Evolutionary conservation across 129 eudicot genomes (phyloP).

Genomic region (Kitagawia praeruptora): DNA sequence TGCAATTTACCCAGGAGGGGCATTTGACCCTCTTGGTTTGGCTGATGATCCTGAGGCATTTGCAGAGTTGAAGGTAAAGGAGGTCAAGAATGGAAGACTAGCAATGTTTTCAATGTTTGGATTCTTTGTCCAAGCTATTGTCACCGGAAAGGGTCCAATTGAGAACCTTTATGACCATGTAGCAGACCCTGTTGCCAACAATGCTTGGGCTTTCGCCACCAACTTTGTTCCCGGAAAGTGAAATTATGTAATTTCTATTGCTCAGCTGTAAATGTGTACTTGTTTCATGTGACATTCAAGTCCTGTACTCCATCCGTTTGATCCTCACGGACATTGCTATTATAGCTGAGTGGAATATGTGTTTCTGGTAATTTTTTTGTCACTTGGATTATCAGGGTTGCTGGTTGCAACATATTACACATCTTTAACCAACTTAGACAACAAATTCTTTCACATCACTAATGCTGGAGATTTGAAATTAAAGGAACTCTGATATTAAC

Average conservation of each 20-base stretch:
- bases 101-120: conserved; percentile 80
- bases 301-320: background rate
- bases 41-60: conserved; percentile 75
- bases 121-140: conserved; percentile 70
- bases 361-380: background rate
- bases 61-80: conserved; percentile 75
- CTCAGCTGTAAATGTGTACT: background rate
- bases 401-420: background rate
- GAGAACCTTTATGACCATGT: conserved; percentile 59
- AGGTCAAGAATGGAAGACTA: conserved; percentile 61
- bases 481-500: background rate
- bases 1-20: conserved; percentile 54
- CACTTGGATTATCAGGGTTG: background rate
- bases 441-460: background rate
- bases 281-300: background rate
- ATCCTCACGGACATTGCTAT: background rate
- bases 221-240: conserved; percentile 74
- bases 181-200: conserved; percentile 53
- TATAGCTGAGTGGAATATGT: background rate
- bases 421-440: background rate
- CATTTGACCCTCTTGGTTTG: conserved; percentile 60
- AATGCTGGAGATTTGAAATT: background rate
- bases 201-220: conserved; percentile 70
- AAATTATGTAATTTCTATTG: conserved; percentile 1
- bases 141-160: conserved; percentile 71